Conservation (phyloP, 2,329 filamentous ascomycete species). For the Claviceps purpurea region DNA sequence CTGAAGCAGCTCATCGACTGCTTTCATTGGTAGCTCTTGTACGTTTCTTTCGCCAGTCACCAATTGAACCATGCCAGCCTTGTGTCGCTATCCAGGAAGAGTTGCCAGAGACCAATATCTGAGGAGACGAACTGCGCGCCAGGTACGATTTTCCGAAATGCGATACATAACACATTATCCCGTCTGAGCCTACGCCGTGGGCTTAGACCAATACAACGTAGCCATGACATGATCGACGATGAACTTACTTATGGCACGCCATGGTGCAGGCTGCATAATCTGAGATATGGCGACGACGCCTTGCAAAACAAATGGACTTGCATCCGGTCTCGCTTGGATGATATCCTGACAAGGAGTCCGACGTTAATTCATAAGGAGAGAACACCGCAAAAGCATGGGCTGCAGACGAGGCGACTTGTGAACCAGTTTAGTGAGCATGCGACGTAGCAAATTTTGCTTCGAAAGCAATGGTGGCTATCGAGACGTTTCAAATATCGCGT, state of each 20-base stretch:
- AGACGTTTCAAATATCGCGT: too few species aligned
- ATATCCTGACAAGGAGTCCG: not conserved
- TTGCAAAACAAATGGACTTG: not conserved
- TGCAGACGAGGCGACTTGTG: too few species aligned
- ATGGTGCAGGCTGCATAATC: not conserved
- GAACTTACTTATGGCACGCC: not conserved
- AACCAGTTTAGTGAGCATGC: too few species aligned
- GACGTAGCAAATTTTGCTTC: too few species aligned
- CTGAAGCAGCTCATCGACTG: not conserved
- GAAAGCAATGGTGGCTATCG: too few species aligned
- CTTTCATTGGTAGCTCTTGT: not conserved
- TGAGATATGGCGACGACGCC: not conserved
- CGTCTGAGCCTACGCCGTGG: not conserved
- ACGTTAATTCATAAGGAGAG: not conserved
- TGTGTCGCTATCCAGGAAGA: constrained; percentile 5
- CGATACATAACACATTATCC: not conserved
- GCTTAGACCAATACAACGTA: too few species aligned
- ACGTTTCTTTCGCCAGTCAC: constrained; percentile 1
- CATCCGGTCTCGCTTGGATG: not conserved
- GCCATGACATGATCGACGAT: not conserved
- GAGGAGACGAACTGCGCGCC: too few species aligned
- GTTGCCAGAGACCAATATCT: not conserved
- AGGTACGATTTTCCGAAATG: not conserved
- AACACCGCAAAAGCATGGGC: not conserved
- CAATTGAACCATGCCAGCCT: constrained; percentile 15